Percentiles rank a stretch among this genome's conserved stretches.
Evolutionary conservation across 2,329 filamentous ascomycete species (phyloP).

Genomic region (Dothideomycetes sp.): DNA sequence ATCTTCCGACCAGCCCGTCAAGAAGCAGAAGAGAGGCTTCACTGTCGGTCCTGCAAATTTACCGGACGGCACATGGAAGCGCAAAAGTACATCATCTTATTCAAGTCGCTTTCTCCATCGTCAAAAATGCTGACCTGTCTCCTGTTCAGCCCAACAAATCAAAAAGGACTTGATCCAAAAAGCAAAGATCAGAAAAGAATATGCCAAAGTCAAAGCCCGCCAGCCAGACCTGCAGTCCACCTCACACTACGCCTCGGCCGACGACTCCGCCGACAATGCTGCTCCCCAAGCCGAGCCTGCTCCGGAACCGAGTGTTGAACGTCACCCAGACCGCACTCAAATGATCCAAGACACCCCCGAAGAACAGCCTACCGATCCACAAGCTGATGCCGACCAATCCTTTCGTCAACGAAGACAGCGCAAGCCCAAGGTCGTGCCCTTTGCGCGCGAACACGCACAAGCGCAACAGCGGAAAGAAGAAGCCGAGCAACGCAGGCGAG

Average conservation of each 20-base stretch:
- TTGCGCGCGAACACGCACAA: slow-evolving; percentile 31
- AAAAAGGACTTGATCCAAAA: slow-evolving; percentile 83
- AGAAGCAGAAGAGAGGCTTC: slow-evolving; percentile 60
- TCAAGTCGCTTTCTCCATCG: not conserved
- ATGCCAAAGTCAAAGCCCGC: slow-evolving; percentile 71
- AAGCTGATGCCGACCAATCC: not conserved
- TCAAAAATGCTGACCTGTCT: slow-evolving; percentile 1
- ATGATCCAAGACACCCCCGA: slow-evolving; percentile 4
- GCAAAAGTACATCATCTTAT: slow-evolving; percentile 49
- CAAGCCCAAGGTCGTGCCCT: slow-evolving; percentile 32
- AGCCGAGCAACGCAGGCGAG: slow-evolving; percentile 46
- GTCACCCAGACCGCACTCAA: not conserved
- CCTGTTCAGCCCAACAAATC: slow-evolving; percentile 66
- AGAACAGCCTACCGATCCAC: not conserved
- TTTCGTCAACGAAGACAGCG: slow-evolving; percentile 18
- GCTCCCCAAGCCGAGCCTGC: slow-evolving; percentile 1
- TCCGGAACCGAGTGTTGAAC: not conserved
- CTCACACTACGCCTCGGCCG: slow-evolving; percentile 16
- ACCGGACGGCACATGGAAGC: slow-evolving; percentile 76
- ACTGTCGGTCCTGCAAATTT: slow-evolving; percentile 80
- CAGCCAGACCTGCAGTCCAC: slow-evolving; percentile 20
- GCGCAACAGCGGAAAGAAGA: slow-evolving; percentile 49
- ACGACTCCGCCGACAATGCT: slow-evolving; percentile 12
- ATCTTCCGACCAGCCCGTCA: slow-evolving; percentile 23
- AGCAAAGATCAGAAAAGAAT: slow-evolving; percentile 85